Evolutionary conservation across 1,139 yeast genomes (phyloP).

Genomic region (Protomyces inundatus): DNA sequence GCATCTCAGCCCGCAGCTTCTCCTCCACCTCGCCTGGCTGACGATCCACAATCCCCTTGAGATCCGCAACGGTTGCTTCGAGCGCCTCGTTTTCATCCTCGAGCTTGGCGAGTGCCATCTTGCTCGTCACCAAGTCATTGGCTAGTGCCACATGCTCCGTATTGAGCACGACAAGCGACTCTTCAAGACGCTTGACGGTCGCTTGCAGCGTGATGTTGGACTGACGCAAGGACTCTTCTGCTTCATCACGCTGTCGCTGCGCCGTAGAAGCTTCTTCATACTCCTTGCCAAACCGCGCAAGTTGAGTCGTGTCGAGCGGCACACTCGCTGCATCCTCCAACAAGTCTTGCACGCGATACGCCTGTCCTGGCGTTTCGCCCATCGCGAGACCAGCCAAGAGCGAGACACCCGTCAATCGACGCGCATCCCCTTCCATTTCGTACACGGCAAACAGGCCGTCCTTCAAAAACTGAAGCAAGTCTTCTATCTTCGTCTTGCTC

Average conservation of each 20-base stretch:
- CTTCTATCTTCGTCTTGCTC: slow-evolving; percentile 59
- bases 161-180: slow-evolving; percentile 60
- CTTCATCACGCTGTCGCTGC: slow-evolving; percentile 64
- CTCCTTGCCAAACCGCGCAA: slow-evolving; percentile 66
- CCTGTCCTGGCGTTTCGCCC: slow-evolving; percentile 22
- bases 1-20: slow-evolving; percentile 40
- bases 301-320: slow-evolving; percentile 63
- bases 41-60: slow-evolving; percentile 40
- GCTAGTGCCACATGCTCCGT: slow-evolving; percentile 75
- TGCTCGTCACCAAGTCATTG: slow-evolving; percentile 63
- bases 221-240: slow-evolving; percentile 58
- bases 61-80: slow-evolving; percentile 49
- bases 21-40: slow-evolving; percentile 34
- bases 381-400: slow-evolving; percentile 8
- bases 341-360: slow-evolving; percentile 52
- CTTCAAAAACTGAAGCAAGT: slow-evolving; percentile 67
- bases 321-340: slow-evolving; percentile 75
- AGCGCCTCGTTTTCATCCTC: slow-evolving; percentile 60
- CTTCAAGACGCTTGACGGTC: slow-evolving; percentile 69
- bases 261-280: slow-evolving; percentile 64
- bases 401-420: slow-evolving; percentile 1
- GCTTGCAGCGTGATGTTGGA: slow-evolving; percentile 69
- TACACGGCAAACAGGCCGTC: slow-evolving; percentile 71
- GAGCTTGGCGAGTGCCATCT: slow-evolving; percentile 60
- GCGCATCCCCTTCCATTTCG: slow-evolving; percentile 39